These are phyloP conservation scores for Dillenia suffruticosa DNA, from an alignment of 164 flowering plant species.

Conservation along the genomic window DNA sequence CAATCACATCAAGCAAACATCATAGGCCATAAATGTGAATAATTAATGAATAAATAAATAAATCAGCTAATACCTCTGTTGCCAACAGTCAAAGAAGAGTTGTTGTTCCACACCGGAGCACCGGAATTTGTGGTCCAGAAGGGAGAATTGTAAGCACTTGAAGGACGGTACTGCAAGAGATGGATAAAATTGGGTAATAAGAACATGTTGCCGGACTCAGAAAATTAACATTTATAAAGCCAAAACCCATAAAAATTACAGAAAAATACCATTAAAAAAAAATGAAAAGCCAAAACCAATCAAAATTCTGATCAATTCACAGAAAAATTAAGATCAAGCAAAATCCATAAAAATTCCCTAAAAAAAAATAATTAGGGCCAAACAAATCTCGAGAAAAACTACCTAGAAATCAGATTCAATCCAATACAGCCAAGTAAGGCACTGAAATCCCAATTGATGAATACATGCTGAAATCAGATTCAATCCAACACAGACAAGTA, in stretches of 20 bases:
- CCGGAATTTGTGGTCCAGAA: constrained; percentile 77
- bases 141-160: constrained; percentile 58
- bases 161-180: constrained; percentile 62
- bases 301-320: not conserved
- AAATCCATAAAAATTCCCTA: not conserved
- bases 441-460: too few species aligned
- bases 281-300: not conserved
- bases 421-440: too few species aligned
- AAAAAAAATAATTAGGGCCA: not conserved
- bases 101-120: constrained; percentile 80
- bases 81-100: constrained; percentile 76
- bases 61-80: constrained; percentile 44
- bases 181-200: constrained; percentile 3
- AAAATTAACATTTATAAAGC: too few species aligned
- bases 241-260: not conserved
- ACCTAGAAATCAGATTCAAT: too few species aligned
- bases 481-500: too few species aligned
- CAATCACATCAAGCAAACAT: too few species aligned
- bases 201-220: not conserved
- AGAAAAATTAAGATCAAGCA: not conserved
- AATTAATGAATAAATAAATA: not conserved
- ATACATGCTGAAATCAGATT: too few species aligned
- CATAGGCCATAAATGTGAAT: not conserved
- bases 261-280: not conserved
- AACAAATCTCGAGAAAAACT: not conserved